Conservation (phyloP, 75 land plant species). For the Chamaecyparis obtusa region DNA sequence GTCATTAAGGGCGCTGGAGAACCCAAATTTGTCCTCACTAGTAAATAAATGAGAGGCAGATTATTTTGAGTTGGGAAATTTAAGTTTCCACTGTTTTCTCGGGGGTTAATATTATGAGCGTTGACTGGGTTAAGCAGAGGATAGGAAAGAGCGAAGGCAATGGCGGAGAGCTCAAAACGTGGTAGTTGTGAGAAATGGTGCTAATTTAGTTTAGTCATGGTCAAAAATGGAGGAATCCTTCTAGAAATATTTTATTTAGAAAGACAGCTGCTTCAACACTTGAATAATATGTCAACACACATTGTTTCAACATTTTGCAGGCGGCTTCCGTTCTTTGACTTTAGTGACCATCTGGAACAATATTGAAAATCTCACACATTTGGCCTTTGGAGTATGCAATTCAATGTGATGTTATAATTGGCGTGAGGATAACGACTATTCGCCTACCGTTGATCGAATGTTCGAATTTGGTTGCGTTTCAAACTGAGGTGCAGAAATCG, state of each 20-base stretch:
- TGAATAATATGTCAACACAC: neutral
- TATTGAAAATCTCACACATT: no score
- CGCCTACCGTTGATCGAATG: neutral
- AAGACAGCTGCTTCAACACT: neutral
- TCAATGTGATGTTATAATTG: no score
- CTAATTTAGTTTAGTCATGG: neutral
- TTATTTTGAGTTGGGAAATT: no score
- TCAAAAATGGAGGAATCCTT: neutral
- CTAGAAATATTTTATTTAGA: neutral
- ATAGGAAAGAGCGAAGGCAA: no score
- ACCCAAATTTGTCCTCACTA: no score
- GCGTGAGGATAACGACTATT: neutral
- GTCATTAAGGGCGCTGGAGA: no score
- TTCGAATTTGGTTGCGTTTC: neutral
- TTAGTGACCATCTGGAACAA: neutral
- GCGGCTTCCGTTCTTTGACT: neutral
- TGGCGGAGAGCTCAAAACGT: neutral
- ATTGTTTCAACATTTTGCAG: neutral
- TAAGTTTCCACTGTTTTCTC: no score
- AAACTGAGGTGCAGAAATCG: neutral
- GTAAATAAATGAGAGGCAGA: no score
- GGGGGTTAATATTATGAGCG: no score
- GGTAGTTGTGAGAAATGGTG: neutral
- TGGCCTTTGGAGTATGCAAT: no score
- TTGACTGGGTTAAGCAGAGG: no score